A percentile compares a stretch with the other conserved stretches of the same genome.
These are phyloP conservation scores for Talaromyces sp. DNA, from an alignment of 2,329 filamentous ascomycete genomes.

Conservation along the genomic window DNA sequence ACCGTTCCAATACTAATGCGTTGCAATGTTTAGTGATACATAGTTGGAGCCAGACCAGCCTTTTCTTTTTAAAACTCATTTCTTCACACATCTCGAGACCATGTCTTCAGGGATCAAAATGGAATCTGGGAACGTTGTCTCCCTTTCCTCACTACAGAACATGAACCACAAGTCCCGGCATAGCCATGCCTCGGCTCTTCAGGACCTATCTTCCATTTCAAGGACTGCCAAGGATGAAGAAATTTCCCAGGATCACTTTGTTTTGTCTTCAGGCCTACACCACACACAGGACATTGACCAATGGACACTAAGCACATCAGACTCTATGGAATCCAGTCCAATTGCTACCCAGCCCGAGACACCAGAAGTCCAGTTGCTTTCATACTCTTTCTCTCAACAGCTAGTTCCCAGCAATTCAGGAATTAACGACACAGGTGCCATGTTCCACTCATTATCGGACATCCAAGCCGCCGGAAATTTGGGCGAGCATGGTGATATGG, in stretches of 20 bases:
- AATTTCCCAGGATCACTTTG: slow-evolving; percentile 38
- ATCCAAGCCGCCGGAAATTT: slow-evolving; percentile 34
- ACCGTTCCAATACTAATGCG: slow-evolving; percentile 13
- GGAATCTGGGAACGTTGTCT: slow-evolving; percentile 33
- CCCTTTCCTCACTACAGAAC: slow-evolving; percentile 30
- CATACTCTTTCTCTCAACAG: slow-evolving; percentile 39
- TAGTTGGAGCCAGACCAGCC: slow-evolving; percentile 17
- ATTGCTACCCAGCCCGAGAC: slow-evolving; percentile 35
- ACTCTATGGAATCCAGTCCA: slow-evolving; percentile 34
- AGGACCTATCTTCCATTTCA: slow-evolving; percentile 36
- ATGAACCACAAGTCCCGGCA: slow-evolving; percentile 30
- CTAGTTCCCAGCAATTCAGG: slow-evolving; percentile 35
- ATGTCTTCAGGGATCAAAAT: slow-evolving; percentile 37
- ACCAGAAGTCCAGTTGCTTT: slow-evolving; percentile 38
- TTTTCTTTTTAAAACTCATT: slow-evolving; percentile 14
- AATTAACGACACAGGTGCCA: slow-evolving; percentile 27
- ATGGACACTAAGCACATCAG: slow-evolving; percentile 36
- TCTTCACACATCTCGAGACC: slow-evolving; percentile 14
- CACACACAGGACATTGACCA: slow-evolving; percentile 33
- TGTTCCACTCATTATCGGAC: slow-evolving; percentile 35
- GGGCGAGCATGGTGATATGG: slow-evolving; percentile 34
- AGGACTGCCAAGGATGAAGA: slow-evolving; percentile 41
- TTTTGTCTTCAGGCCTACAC: slow-evolving; percentile 36
- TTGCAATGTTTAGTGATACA: slow-evolving; percentile 24
- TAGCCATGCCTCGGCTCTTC: slow-evolving; percentile 32